Percentiles rank a stretch among this genome's conserved stretches.
These are phyloP conservation scores for Solanum gracilifrons DNA, from an alignment of 257 asterid genomes.

Conservation along the genomic window DNA sequence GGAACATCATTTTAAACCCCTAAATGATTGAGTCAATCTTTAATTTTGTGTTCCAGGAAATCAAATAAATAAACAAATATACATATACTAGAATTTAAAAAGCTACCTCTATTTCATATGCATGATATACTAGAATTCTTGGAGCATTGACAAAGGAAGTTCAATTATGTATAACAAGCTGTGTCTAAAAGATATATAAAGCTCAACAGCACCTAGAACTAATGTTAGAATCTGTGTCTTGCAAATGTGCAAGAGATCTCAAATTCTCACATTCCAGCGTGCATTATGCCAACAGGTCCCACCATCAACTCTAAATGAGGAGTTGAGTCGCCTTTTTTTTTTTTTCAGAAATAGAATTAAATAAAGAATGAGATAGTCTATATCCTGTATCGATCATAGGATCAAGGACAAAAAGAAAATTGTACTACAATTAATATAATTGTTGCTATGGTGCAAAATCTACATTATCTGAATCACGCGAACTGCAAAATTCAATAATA, in stretches of 20 bases:
- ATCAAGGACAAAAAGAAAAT: constrained; percentile 30
- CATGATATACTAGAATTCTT: neutral
- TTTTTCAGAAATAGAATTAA: neutral
- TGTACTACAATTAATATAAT: constrained; percentile 17
- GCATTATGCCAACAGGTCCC: neutral
- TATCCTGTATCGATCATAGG: neutral
- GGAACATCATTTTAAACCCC: neutral
- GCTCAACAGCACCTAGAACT: neutral
- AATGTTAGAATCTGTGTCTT: neutral
- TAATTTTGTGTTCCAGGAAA: neutral
- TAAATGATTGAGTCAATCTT: neutral
- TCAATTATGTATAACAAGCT: neutral
- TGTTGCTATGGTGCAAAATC: constrained; percentile 44
- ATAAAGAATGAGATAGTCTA: no score
- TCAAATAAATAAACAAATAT: no score
- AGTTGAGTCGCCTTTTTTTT: neutral
- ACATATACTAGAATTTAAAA: no score
- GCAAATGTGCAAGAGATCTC: neutral
- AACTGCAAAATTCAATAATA: constrained; percentile 31
- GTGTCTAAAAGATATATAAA: neutral
- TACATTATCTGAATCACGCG: constrained; percentile 40
- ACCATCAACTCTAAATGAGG: neutral
- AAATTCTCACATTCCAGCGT: neutral
- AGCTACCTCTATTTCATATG: neutral
- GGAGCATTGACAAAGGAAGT: neutral